phyloP scores from a whole-genome alignment of 78 protist genomes.

The Pigoraptor vietnamica region DNA sequence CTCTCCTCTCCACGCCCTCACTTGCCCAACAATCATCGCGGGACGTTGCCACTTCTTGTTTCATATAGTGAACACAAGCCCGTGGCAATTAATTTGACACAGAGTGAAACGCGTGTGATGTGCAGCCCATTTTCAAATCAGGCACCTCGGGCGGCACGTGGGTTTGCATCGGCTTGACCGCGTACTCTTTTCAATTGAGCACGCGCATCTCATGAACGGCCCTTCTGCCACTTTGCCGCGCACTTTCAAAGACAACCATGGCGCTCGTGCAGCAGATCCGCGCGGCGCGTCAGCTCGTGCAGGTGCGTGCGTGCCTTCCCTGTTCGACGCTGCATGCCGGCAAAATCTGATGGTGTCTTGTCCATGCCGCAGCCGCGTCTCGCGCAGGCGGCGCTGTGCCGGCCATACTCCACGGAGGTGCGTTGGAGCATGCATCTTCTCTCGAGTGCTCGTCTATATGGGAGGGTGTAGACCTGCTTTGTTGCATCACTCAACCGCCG shows the following conservation, averaged over 20 bases:
- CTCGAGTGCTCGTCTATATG: too few relatives aligned
- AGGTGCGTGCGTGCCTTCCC: too few relatives aligned
- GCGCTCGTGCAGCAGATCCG: too few relatives aligned
- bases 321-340: not conserved
- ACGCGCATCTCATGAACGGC: not conserved
- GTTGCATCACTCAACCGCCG: not conserved
- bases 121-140: not conserved
- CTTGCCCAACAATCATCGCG: not conserved
- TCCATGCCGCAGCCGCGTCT: too few relatives aligned
- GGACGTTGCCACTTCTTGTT: not conserved
- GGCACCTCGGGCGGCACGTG: not conserved
- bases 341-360: not conserved
- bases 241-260: too few relatives aligned
- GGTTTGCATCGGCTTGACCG: not conserved
- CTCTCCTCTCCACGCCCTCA: not conserved
- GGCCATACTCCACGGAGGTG: too few relatives aligned
- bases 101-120: not conserved
- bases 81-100: not conserved
- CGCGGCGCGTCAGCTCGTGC: too few relatives aligned
- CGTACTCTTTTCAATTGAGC: not conserved
- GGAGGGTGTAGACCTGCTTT: not conserved
- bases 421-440: too few relatives aligned
- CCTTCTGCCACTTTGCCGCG: too few relatives aligned
- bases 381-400: too few relatives aligned
- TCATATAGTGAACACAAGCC: not conserved